Evolutionary conservation across 495 filamentous ascomycete species (phyloP).

Genomic region (Penicillium samsonianum): DNA sequence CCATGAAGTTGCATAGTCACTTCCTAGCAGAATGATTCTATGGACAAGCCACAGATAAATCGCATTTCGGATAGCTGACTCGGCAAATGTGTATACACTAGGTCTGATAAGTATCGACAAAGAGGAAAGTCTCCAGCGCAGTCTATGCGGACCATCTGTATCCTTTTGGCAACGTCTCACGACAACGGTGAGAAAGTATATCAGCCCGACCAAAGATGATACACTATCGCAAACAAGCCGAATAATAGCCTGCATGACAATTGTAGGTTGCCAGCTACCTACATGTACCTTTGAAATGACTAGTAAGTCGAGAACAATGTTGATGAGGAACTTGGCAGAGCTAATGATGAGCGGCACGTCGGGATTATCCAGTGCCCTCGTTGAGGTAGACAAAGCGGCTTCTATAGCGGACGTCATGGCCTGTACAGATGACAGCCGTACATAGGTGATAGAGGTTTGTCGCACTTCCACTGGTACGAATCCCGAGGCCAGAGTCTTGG

Average conservation of each 20-base stretch:
- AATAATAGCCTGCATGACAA: slow-evolving; percentile 65
- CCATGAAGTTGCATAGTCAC: slow-evolving; percentile 72
- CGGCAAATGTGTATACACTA: slow-evolving; percentile 58
- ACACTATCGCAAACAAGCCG: slow-evolving; percentile 60
- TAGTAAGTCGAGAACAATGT: slow-evolving; percentile 71
- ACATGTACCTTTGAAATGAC: slow-evolving; percentile 55
- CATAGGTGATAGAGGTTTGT: slow-evolving; percentile 59
- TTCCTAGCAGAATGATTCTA: slow-evolving; percentile 61
- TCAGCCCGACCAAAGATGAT: slow-evolving; percentile 57
- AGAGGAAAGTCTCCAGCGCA: slow-evolving; percentile 32
- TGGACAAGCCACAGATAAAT: slow-evolving; percentile 74
- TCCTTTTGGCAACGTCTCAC: slow-evolving; percentile 22
- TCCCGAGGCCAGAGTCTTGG: slow-evolving; percentile 53
- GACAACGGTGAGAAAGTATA: slow-evolving; percentile 57
- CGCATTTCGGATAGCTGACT: slow-evolving; percentile 67
- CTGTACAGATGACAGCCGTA: slow-evolving; percentile 64
- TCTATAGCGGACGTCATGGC: slow-evolving; percentile 64
- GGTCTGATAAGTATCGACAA: slow-evolving; percentile 56
- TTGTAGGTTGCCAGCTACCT: slow-evolving; percentile 40
- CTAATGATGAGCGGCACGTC: slow-evolving; percentile 74
- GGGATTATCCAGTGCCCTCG: slow-evolving; percentile 69
- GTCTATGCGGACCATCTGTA: not conserved
- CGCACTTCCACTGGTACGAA: slow-evolving; percentile 66
- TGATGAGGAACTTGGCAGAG: slow-evolving; percentile 60
- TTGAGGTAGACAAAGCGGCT: slow-evolving; percentile 60